Conservation (phyloP, 1,284 basidiomycete genomes). For the Phlebopus sp. region DNA sequence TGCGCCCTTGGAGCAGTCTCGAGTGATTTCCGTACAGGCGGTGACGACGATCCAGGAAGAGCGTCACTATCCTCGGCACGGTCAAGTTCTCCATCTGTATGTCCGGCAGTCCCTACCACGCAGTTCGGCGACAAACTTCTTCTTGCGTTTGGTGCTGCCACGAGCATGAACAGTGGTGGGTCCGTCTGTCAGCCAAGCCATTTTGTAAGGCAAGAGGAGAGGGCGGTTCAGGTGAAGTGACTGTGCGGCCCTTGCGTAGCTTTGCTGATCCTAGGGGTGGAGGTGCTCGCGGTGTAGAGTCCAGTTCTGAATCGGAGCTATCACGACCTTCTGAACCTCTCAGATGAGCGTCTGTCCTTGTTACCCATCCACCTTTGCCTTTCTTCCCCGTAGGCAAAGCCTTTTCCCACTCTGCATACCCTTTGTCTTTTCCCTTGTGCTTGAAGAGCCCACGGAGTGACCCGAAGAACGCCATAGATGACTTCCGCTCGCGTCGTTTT, state of each 20-base stretch:
- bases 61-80: not conserved
- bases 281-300: not conserved
- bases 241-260: conserved; percentile 25
- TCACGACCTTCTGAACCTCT: conserved; percentile 1
- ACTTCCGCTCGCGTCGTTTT: conserved; percentile 18
- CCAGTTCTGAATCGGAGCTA: conserved; percentile 17
- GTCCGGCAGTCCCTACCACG: conserved; percentile 25
- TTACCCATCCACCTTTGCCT: conserved; percentile 22
- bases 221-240: not conserved
- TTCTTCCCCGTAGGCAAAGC: not conserved
- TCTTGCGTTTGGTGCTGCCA: conserved; percentile 12
- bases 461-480: conserved; percentile 27
- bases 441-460: conserved; percentile 27
- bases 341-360: conserved; percentile 27
- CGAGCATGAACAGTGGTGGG: conserved; percentile 6
- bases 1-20: not conserved
- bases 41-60: not conserved
- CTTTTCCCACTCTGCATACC: conserved; percentile 14
- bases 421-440: conserved; percentile 17
- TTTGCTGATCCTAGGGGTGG: conserved; percentile 12
- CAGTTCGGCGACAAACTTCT: conserved; percentile 23
- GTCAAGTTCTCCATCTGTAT: conserved; percentile 27
- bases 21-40: not conserved
- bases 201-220: conserved; percentile 6
- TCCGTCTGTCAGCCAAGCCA: conserved; percentile 26